Percentiles rank a stretch among this genome's conserved stretches.
Evolutionary conservation across 2,329 filamentous ascomycete genomes (phyloP).

Genomic region (Mycosphaerella arachidis): DNA sequence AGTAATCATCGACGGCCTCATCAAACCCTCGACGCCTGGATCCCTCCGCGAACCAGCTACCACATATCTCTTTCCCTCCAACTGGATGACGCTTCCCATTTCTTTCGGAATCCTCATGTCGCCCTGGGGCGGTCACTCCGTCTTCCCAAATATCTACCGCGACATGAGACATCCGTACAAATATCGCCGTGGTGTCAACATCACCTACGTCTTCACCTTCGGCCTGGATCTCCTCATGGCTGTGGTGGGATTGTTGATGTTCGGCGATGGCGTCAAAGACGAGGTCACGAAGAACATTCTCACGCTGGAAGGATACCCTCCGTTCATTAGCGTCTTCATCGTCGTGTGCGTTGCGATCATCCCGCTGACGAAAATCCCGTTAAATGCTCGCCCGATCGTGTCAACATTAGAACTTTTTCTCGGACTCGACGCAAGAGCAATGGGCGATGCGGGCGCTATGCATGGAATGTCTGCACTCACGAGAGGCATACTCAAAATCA

Average conservation of each 20-base stretch:
- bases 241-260: conserved; percentile 85
- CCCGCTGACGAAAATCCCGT: conserved; percentile 79
- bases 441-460: conserved; percentile 48
- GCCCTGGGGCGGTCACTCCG: conserved; percentile 65
- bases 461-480: conserved; percentile 54
- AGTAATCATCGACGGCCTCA: conserved; percentile 77
- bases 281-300: conserved; percentile 91
- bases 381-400: conserved; percentile 73
- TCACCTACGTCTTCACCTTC: conserved; percentile 82
- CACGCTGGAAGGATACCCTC: conserved; percentile 61
- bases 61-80: conserved; percentile 76
- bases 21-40: conserved; percentile 73
- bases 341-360: conserved; percentile 87
- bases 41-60: conserved; percentile 75
- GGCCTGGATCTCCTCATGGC: conserved; percentile 77
- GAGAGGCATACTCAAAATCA: conserved; percentile 55
- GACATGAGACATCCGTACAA: conserved; percentile 80
- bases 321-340: conserved; percentile 68
- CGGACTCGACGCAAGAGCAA: conserved; percentile 60
- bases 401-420: conserved; percentile 76
- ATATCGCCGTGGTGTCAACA: conserved; percentile 67
- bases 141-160: conserved; percentile 81
- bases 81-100: conserved; percentile 82
- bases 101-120: conserved; percentile 88
- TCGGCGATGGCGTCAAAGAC: conserved; percentile 80